A percentile compares a stretch with the other conserved stretches of the same genome.
These are phyloP conservation scores for Bruguiera gymnorhiza DNA, from an alignment of 345 rosid genomes.

Conservation along the genomic window DNA sequence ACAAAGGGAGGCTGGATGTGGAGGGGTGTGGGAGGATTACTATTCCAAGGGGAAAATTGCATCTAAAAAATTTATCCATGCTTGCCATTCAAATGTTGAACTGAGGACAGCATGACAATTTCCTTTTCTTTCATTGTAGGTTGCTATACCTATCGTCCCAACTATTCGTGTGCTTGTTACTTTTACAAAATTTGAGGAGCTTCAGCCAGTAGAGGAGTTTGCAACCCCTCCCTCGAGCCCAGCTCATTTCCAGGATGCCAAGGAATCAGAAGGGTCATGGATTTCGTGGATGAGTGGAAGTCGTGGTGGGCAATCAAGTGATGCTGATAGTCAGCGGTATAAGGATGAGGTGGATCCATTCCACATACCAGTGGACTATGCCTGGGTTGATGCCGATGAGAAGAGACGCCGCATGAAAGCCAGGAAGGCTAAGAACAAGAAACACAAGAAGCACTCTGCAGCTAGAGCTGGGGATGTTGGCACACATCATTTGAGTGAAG, in stretches of 20 bases:
- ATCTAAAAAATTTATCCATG: not conserved
- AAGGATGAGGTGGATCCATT: conserved; percentile 86
- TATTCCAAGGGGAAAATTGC: too few relatives aligned
- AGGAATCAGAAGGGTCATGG: conserved; percentile 78
- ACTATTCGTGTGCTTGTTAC: conserved; percentile 90
- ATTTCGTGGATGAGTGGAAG: conserved; percentile 93
- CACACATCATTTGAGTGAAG: conserved; percentile 35
- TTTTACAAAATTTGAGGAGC: conserved; percentile 95
- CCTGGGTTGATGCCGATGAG: conserved; percentile 89
- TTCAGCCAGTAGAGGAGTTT: conserved; percentile 75
- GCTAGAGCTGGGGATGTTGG: conserved; percentile 45
- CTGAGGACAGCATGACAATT: not conserved
- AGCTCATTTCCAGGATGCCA: conserved; percentile 83
- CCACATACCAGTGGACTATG: conserved; percentile 69
- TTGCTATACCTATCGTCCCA: conserved; percentile 95
- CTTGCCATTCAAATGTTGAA: not conserved
- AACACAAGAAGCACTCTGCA: conserved; percentile 54
- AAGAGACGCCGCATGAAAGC: conserved; percentile 92
- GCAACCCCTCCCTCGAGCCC: conserved; percentile 91
- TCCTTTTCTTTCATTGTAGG: conserved; percentile 38
- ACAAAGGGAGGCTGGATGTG: too few relatives aligned
- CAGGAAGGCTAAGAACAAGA: conserved; percentile 83
- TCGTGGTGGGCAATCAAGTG: conserved; percentile 69
- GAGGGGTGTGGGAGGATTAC: too few relatives aligned
- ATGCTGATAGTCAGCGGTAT: conserved; percentile 60